Evolutionary conservation across 2,329 filamentous ascomycete genomes (phyloP).

Genomic region (Sarocladium brachiariae): DNA sequence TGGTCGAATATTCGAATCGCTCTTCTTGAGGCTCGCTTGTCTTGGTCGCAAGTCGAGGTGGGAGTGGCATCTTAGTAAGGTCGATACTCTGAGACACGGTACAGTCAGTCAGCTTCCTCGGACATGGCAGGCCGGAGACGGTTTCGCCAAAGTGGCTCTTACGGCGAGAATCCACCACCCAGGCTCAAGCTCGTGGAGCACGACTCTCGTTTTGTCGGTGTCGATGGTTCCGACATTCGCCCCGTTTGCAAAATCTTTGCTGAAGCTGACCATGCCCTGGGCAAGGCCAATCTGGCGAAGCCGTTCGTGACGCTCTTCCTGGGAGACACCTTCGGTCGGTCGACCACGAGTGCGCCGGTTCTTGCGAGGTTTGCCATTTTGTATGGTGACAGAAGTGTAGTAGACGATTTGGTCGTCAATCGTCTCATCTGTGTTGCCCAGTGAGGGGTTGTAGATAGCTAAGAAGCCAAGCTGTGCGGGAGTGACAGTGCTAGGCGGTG

Average conservation of each 20-base stretch:
- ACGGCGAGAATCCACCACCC: conserved; percentile 96
- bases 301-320: conserved; percentile 74
- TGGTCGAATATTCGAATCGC: conserved; percentile 72
- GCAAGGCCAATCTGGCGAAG: conserved; percentile 90
- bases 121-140: not conserved
- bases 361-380: conserved; percentile 28
- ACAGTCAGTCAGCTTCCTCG: not conserved
- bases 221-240: conserved; percentile 77
- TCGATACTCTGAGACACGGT: conserved; percentile 47
- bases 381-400: conserved; percentile 62
- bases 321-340: conserved; percentile 37
- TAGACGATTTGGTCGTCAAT: conserved; percentile 85
- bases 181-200: conserved; percentile 79
- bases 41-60: conserved; percentile 41
- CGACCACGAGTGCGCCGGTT: conserved; percentile 33
- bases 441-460: conserved; percentile 87
- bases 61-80: conserved; percentile 64
- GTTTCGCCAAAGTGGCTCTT: conserved; percentile 27
- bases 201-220: conserved; percentile 78
- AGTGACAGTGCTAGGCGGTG: not conserved
- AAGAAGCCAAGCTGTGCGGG: conserved; percentile 87
- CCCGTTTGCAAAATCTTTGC: conserved; percentile 75
- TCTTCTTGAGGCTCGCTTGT: conserved; percentile 33
- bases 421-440: conserved; percentile 52
- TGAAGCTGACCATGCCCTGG: conserved; percentile 93